Evolutionary conservation across 2,329 filamentous ascomycete genomes (phyloP), one percentile per base, ranked within the genome.

Genomic region (Hawksworthiomyces lignivorus): DNA sequence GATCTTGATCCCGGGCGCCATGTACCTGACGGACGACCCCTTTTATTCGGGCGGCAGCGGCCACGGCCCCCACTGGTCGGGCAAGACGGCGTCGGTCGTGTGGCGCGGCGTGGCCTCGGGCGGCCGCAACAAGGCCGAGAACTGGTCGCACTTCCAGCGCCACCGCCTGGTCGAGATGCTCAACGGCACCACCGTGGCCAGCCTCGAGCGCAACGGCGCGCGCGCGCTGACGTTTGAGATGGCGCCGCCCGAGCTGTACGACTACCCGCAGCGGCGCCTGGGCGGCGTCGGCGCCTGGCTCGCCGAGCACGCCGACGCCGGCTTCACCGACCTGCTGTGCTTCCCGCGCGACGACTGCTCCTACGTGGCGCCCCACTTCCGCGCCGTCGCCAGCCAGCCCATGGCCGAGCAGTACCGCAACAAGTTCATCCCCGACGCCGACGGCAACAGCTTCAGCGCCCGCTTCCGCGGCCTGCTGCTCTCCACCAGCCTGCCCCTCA

Each of bases 391-490:
- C 0, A 44, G 54, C 22, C 55, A 65, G 36, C 57, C 62, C 32
- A 72, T 75, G 62, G 61, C 60, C 42, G 54, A 68, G 36, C 69
- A 75, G 50, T 76, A 73, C 52, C 46, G 52, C n/a, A 62, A 70
- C 62, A 87, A 86, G 55, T 84, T 75, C 52, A 66, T 87, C 1
- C 73, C 79, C 0, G 82, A 87, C 54, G 71, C 83, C 33, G 84
- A 87, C 55, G 82, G 83, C n/a, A 75, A 80, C 59, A 73, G 70
- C 2, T 80, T 79, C 53, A 75, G 69, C 41, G 77, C 74, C 4
- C 69, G 78, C n/a, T 83, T 75, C 59, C 69, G 73, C 35, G 71
- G 69, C 0, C 81, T 86, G 50, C 62, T 87, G 8, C 67, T 71
- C 20, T 81, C 74, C 28, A 82, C 74, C 2, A 79, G 73, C 34